Evolutionary conservation across 2,329 filamentous ascomycete species (phyloP).

Genomic region (Botrytis elliptica): DNA sequence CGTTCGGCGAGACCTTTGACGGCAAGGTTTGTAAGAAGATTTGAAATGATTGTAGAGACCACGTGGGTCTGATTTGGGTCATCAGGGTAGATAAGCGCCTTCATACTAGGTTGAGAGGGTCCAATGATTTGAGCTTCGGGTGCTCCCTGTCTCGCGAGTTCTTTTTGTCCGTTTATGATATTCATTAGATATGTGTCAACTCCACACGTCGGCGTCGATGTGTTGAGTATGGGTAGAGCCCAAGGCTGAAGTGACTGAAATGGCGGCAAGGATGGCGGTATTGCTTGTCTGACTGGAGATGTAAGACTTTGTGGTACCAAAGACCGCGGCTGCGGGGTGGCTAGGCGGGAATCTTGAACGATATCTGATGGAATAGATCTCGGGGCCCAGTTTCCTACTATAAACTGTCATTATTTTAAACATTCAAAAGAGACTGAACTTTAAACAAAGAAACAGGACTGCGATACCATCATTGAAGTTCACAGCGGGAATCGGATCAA

Average conservation of each 20-base stretch:
- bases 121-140: conserved; percentile 38
- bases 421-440: not conserved
- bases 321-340: not conserved
- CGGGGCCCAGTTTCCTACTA: conserved; percentile 15
- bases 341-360: not conserved
- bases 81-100: conserved; percentile 39
- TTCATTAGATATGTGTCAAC: conserved; percentile 41
- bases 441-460: not conserved
- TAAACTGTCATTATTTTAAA: not conserved
- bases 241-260: conserved; percentile 27
- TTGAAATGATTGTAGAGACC: conserved; percentile 36
- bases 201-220: conserved; percentile 37
- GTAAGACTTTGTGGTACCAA: not conserved
- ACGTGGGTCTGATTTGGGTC: conserved; percentile 34
- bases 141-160: conserved; percentile 36
- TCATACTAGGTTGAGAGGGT: conserved; percentile 40
- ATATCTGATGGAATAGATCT: conserved; percentile 7
- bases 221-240: conserved; percentile 40
- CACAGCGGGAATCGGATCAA: not conserved
- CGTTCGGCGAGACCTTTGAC: conserved; percentile 28
- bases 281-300: not conserved
- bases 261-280: not conserved
- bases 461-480: conserved; percentile 12
- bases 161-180: conserved; percentile 42
- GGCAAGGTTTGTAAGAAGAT: conserved; percentile 28